phyloP scores from a whole-genome alignment of 768 basidiomycete species.

The Boletellus ananiceps region DNA sequence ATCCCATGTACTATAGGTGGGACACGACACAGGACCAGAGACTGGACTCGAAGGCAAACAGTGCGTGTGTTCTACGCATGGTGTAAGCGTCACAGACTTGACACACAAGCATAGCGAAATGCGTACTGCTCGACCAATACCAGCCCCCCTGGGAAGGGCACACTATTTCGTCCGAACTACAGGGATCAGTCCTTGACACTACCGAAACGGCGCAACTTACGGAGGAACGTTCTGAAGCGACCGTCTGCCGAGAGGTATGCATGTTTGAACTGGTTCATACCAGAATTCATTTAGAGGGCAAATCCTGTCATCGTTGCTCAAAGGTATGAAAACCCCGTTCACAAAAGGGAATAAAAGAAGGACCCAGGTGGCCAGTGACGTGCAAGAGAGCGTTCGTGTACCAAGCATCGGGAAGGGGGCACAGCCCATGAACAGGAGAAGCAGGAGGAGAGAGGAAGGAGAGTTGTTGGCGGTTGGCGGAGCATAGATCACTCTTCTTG shows the following conservation, averaged over 20 bases:
- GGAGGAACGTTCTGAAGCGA: constrained; percentile 6
- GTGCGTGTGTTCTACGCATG: no score
- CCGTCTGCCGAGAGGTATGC: constrained; percentile 7
- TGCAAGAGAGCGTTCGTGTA: background rate
- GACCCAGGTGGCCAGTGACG: constrained; percentile 1
- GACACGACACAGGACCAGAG: no score
- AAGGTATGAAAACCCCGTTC: constrained; percentile 4
- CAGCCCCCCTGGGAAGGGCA: no score
- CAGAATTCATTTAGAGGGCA: constrained; percentile 15
- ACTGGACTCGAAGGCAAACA: no score
- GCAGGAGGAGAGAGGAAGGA: background rate
- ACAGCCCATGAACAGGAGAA: constrained; percentile 1
- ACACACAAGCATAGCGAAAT: no score
- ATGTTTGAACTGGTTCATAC: constrained; percentile 8
- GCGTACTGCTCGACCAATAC: no score
- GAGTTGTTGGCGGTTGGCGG: no score
- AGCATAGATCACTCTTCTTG: no score
- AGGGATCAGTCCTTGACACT: no score
- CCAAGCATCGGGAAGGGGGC: background rate
- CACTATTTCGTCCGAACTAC: no score
- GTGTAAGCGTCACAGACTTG: no score
- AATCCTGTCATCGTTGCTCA: constrained; percentile 3
- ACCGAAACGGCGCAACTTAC: background rate
- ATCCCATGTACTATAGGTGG: no score
- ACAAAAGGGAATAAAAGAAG: background rate